Base-by-base conservation (phyloP, 495 filamentous ascomycete genomes). In the Aspergillus sparsus region DNA sequence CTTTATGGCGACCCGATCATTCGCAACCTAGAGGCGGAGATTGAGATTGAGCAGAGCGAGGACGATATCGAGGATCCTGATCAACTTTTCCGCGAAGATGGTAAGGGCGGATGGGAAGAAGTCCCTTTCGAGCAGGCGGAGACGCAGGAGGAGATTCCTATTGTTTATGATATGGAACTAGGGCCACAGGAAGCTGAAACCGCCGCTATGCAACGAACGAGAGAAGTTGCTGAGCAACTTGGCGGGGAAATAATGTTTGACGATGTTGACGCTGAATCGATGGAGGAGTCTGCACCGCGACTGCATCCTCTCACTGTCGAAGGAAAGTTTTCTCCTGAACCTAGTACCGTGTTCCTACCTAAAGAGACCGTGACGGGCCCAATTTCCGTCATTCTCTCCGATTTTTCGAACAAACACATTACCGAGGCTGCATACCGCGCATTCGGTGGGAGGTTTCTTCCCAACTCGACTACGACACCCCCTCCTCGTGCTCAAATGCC, bases 361-460 rank as follows among this genome's bases (percentile, higher is more conserved):
- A 82, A 83, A 62, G 68, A 76, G 15, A 77, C 80, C 3, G 79
- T 97, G 35, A 81, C 89, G 2, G 79, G 86, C 2, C 89, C 90
- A 2, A 85, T 93, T 21, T 77, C 81, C 5, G 62, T 77, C 9
- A 79, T 95, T 8, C 77, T 97, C 3, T 78, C 80, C 1, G 80
- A 87, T 56, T 83, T 83, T 8, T 82, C 87, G 56, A 85, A 84
- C 35, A 88, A 84, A 49, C 94, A 98, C 67, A 75, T 97, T 37
- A 72, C 77, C 15, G 83, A 89, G 55, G 75, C 85, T 6, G 89
- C 91, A 2, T 80, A 86, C 59, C 81, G 78, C 27, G 71, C 81
- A 5, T 90, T 97, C 68, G 93, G 93, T 46, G 92, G 92, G 0
- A 70, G 71, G 7, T 81, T 83, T 0, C 76, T 98, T 21, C 92